These are phyloP conservation scores for Hypomyces rosellus DNA, from an alignment of 2,329 filamentous ascomycete species.

Conservation along the genomic window DNA sequence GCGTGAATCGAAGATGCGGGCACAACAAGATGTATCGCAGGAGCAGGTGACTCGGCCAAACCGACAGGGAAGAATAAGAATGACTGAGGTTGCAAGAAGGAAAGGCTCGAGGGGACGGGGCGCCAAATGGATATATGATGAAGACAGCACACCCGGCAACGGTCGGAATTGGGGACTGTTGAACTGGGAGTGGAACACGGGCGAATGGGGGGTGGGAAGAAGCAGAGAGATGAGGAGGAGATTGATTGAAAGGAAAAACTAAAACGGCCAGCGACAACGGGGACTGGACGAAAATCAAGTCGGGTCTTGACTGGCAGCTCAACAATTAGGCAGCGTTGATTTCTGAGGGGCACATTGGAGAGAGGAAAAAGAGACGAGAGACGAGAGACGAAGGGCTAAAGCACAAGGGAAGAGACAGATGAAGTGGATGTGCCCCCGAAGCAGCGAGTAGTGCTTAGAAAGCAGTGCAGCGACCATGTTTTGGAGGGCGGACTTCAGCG, in stretches of 20 bases:
- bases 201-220: background rate
- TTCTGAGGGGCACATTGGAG: background rate
- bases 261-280: constrained; percentile 17
- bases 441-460: constrained; percentile 10
- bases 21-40: background rate
- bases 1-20: too few relatives aligned
- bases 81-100: too few relatives aligned
- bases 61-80: background rate
- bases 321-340: too few relatives aligned
- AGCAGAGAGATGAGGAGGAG: background rate
- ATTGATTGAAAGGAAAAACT: background rate
- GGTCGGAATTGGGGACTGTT: background rate
- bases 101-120: background rate
- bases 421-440: constrained; percentile 8
- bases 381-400: background rate
- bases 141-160: background rate
- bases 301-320: too few relatives aligned
- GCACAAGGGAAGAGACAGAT: constrained; percentile 10
- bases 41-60: background rate
- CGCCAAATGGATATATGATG: constrained; percentile 1
- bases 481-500: constrained; percentile 4
- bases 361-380: constrained; percentile 1
- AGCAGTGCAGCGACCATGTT: background rate
- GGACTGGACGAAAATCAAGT: constrained; percentile 4
- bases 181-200: constrained; percentile 8